Conservation (phyloP, 345 rosid genomes). For the Psidium friedrichsthalianum region DNA sequence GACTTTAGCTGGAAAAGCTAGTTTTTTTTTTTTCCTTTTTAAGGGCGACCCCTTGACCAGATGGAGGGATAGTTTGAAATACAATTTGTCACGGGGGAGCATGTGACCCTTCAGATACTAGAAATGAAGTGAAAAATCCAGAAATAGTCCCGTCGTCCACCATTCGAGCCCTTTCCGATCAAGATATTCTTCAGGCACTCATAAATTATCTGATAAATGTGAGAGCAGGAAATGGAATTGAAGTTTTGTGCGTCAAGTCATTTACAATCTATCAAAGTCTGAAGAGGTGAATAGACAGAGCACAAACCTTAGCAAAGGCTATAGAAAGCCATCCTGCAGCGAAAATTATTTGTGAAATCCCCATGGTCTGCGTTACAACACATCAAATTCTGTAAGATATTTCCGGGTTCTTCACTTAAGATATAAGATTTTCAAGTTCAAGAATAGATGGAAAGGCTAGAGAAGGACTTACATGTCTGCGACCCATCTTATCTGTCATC, state of each 20-base stretch:
- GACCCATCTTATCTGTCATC: conserved; percentile 17
- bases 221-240: neutral
- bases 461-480: conserved; percentile 15
- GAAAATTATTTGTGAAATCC: conserved; percentile 33
- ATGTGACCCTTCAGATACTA: neutral
- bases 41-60: neutral
- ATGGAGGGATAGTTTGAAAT: neutral
- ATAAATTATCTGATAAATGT: neutral
- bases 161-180: neutral
- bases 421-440: neutral
- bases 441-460: neutral
- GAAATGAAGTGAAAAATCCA: neutral
- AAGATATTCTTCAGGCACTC: neutral
- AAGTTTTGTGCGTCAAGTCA: neutral
- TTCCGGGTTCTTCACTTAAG: neutral
- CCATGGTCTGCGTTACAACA: conserved; percentile 34
- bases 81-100: neutral
- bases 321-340: conserved; percentile 44
- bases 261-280: neutral
- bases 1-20: neutral
- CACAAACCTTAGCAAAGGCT: conserved; percentile 26
- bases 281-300: neutral
- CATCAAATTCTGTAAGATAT: neutral
- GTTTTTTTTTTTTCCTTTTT: neutral
- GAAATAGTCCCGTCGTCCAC: neutral